Evolutionary conservation across 1,284 basidiomycete genomes (phyloP).

Genomic region (Sanghuangporus baumii): DNA sequence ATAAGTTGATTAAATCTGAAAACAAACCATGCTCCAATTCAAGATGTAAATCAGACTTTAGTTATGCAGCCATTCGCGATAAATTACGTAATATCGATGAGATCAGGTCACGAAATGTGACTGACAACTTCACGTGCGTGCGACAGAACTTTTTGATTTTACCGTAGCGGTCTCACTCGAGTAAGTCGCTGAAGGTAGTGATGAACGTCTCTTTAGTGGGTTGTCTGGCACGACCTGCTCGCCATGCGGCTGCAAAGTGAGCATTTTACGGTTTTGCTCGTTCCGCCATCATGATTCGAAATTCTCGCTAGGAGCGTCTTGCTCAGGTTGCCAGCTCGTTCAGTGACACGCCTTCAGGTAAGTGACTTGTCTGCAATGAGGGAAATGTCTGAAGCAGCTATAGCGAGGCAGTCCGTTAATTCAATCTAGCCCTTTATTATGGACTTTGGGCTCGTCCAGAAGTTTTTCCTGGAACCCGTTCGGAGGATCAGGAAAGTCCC

Average conservation of each 20-base stretch:
- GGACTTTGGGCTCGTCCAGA: slow-evolving; percentile 1
- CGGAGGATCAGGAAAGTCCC: background rate
- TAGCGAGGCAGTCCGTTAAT: slow-evolving; percentile 2
- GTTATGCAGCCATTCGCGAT: too few relatives aligned
- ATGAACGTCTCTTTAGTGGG: slow-evolving; percentile 11
- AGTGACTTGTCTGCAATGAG: background rate
- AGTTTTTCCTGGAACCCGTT: slow-evolving; percentile 13
- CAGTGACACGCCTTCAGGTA: slow-evolving; percentile 6
- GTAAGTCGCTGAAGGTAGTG: background rate
- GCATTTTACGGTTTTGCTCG: background rate
- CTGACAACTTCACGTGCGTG: background rate
- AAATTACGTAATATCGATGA: background rate
- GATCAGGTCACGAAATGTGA: background rate
- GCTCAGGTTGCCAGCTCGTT: slow-evolving; percentile 3
- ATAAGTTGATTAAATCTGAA: too few relatives aligned
- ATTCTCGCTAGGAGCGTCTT: background rate
- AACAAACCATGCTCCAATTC: too few relatives aligned
- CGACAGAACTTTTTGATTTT: background rate
- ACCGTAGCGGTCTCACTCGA: too few relatives aligned
- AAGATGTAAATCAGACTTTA: too few relatives aligned
- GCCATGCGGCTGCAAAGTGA: background rate
- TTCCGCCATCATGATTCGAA: background rate
- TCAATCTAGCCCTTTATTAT: background rate
- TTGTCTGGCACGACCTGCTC: slow-evolving; percentile 9
- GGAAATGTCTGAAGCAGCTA: background rate